These are phyloP conservation scores for Claviceps digitariae DNA, from an alignment of 2,329 filamentous ascomycete genomes.

Conservation along the genomic window DNA sequence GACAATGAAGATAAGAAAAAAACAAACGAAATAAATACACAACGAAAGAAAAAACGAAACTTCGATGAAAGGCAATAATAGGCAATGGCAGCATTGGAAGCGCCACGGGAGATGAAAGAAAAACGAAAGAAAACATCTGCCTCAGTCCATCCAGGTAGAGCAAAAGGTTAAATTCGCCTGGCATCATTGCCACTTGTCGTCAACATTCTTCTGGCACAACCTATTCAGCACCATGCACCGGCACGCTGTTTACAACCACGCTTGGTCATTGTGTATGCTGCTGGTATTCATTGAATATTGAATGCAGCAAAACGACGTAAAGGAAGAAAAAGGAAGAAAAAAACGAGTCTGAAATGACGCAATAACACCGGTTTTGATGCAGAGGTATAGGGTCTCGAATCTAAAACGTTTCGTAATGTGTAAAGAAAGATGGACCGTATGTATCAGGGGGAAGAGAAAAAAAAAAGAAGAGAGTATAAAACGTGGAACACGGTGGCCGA, in stretches of 20 bases:
- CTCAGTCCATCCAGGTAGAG: no score
- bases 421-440: conserved; percentile 4
- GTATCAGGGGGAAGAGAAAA: not conserved
- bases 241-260: not conserved
- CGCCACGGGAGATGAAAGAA: no score
- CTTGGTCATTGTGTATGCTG: not conserved
- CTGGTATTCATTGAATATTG: not conserved
- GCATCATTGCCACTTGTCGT: no score
- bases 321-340: not conserved
- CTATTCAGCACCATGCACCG: not conserved
- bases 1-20: no score
- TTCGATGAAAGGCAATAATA: no score
- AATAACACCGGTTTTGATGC: conserved; percentile 13
- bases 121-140: no score
- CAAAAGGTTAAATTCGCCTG: no score
- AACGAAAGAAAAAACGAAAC: no score
- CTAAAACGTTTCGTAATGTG: conserved; percentile 9
- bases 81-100: no score
- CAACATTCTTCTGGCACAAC: not conserved
- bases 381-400: conserved; percentile 13
- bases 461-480: conserved; percentile 1
- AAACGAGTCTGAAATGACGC: conserved; percentile 10
- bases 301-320: not conserved
- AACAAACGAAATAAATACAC: no score
- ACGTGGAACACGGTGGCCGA: not conserved